Percentiles rank a stretch among this genome's conserved stretches.
Evolutionary conservation across 257 asterid species (phyloP).

Genomic region (Fraxinus excelsior): DNA sequence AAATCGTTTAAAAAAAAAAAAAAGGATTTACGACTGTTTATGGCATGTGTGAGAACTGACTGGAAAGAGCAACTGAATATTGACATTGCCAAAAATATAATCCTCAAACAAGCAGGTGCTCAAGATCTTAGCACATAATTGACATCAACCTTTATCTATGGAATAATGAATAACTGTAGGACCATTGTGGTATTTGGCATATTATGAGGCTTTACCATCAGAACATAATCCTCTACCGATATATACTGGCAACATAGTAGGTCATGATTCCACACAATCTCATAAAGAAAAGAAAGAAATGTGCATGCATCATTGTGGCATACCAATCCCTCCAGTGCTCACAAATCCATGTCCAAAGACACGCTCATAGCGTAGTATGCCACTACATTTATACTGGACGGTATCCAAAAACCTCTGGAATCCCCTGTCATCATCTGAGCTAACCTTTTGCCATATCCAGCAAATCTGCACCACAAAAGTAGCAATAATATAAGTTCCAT

Average conservation of each 20-base stretch:
- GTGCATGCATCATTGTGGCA: slow-evolving; percentile 1
- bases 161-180: background rate
- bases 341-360: slow-evolving; percentile 95
- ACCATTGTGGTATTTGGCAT: background rate
- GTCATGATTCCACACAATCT: background rate
- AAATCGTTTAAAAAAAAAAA: too few relatives aligned
- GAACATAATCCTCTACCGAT: background rate
- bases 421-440: slow-evolving; percentile 70
- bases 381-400: slow-evolving; percentile 85
- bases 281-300: background rate
- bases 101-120: background rate
- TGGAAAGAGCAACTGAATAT: background rate
- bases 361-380: slow-evolving; percentile 89
- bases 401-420: slow-evolving; percentile 92
- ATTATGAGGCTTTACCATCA: background rate
- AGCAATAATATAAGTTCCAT: background rate
- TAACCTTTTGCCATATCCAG: slow-evolving; percentile 92
- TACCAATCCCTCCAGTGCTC: slow-evolving; percentile 98
- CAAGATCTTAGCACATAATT: background rate
- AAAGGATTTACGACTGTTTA: too few relatives aligned
- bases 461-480: slow-evolving; percentile 62
- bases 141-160: background rate
- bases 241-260: background rate
- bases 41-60: background rate
- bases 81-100: background rate